These are phyloP conservation scores for Phytophthora podocarpi DNA, from an alignment of 352 stramenopile species.

Conservation along the genomic window DNA sequence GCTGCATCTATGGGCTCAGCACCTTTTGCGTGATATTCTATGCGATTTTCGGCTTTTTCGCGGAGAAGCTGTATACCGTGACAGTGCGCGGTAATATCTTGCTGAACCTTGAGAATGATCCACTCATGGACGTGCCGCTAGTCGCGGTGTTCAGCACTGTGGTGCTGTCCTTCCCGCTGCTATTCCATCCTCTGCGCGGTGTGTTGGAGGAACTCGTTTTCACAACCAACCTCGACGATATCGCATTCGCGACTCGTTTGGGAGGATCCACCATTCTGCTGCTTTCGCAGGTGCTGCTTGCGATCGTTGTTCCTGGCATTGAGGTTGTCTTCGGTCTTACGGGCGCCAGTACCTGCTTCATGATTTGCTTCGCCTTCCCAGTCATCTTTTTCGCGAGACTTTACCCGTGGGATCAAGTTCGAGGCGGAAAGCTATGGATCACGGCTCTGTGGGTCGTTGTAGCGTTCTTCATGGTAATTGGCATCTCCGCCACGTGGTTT, in stretches of 20 bases:
- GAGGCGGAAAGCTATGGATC: slow-evolving; percentile 42
- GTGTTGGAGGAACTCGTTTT: slow-evolving; percentile 68
- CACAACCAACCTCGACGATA: slow-evolving; percentile 46
- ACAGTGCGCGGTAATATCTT: slow-evolving; percentile 75
- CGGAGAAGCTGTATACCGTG: slow-evolving; percentile 59
- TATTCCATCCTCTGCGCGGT: slow-evolving; percentile 73
- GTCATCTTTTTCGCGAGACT: slow-evolving; percentile 62
- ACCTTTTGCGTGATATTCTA: slow-evolving; percentile 72
- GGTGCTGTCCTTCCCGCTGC: slow-evolving; percentile 72
- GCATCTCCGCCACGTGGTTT: slow-evolving; percentile 35
- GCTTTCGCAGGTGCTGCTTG: slow-evolving; percentile 58
- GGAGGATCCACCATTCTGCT: slow-evolving; percentile 56
- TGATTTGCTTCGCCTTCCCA: slow-evolving; percentile 82
- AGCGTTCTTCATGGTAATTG: slow-evolving; percentile 42
- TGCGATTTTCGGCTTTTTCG: slow-evolving; percentile 52
- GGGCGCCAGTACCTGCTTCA: slow-evolving; percentile 66
- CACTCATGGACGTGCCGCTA: slow-evolving; percentile 68
- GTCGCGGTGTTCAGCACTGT: slow-evolving; percentile 76
- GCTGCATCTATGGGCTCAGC: slow-evolving; percentile 54
- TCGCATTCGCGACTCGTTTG: slow-evolving; percentile 58
- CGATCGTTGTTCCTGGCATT: slow-evolving; percentile 63
- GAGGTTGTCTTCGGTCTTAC: slow-evolving; percentile 75
- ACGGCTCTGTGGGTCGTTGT: slow-evolving; percentile 43
- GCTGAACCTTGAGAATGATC: slow-evolving; percentile 77
- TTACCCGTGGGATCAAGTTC: slow-evolving; percentile 55